phyloP scores from a whole-genome alignment of 192 early-diverging fungal species.

The Coemansia guatemalensis region DNA sequence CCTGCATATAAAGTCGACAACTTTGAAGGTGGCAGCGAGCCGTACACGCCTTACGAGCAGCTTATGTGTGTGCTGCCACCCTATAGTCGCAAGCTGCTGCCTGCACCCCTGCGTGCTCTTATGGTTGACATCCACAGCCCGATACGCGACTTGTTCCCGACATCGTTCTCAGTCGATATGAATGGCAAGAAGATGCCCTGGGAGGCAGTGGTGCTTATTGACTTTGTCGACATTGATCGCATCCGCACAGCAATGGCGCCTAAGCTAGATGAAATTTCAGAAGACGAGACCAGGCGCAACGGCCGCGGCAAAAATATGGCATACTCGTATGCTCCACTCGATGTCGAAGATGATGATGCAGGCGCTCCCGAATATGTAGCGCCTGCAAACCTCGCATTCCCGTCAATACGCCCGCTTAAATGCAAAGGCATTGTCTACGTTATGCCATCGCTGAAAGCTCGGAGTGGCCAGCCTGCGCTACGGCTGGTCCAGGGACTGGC shows the following conservation, averaged over 20 bases:
- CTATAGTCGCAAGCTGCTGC: conserved; percentile 80
- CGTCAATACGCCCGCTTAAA: conserved; percentile 61
- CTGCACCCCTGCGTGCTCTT: conserved; percentile 73
- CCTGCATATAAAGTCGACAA: conserved; percentile 57
- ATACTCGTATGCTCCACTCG: conserved; percentile 58
- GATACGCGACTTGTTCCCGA: conserved; percentile 95
- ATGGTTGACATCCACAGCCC: conserved; percentile 85
- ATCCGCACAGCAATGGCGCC: conserved; percentile 78
- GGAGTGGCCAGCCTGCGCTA: conserved; percentile 9
- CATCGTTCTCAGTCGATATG: conserved; percentile 86
- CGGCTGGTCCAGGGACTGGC: conserved; percentile 62
- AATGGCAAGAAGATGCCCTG: conserved; percentile 99
- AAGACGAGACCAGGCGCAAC: conserved; percentile 62
- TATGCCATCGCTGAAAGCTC: conserved; percentile 59
- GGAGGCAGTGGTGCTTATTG: conserved; percentile 98
- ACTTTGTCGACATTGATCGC: conserved; percentile 93
- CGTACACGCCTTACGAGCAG: conserved; percentile 97
- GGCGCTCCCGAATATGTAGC: conserved; percentile 50
- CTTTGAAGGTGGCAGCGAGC: conserved; percentile 73
- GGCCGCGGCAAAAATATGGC: conserved; percentile 60
- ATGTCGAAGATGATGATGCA: conserved; percentile 40
- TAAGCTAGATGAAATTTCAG: conserved; percentile 60
- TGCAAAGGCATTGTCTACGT: conserved; percentile 58
- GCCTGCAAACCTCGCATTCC: conserved; percentile 66
- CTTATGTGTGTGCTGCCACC: conserved; percentile 98